Base-by-base conservation (phyloP, 768 basidiomycete genomes). In the Phlebiopsis flavidoalba region DNA sequence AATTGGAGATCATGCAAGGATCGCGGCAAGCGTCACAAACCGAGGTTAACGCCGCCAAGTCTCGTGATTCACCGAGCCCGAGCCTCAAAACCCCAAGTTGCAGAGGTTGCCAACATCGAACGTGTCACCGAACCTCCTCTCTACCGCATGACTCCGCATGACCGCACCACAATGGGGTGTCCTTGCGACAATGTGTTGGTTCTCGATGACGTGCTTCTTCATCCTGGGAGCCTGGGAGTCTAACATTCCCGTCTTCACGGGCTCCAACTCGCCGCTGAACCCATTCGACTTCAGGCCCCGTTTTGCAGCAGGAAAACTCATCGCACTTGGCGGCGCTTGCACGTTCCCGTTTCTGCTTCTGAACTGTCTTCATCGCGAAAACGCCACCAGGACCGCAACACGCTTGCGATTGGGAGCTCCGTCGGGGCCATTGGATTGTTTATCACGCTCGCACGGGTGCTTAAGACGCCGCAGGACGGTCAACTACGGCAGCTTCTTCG, bases 151-250 rank as follows among this genome's bases (percentile, higher is more conserved):
- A 60, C 62, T 24, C n/a, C n/a, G n/a, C n/a, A 53, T 67, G 65
- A 60, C 62, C 31, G 35, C 36, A 6, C 59, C 58, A 0, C 80
- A 83, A 60, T 82, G 80, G 79, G 83, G 82, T 22, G 80, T 84
- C 59, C 75, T 82, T 21, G 64, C 77, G 45, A 85, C 81, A 67
- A 86, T 88, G 83, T 88, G 85, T 69, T 88, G 85, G 81, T 84
- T 82, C 66, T 79, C 85, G 50, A 86, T 86, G 82, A 77, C 83
- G 19, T 85, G 80, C 71, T 88, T 87, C 75, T 86, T 88, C 72
- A 77, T 87, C 67, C 81, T 89, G 59, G 85, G 84, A 8, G 79
- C 81, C 12, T 88, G 85, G 85, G 86, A 89, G 70, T 76, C 83
- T 52, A 87, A 86, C 70, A 80, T 88, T 54, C 86, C 85, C 40